Conservation (phyloP, 1,139 yeast genomes). For the Debaryomyces robertsiae region DNA sequence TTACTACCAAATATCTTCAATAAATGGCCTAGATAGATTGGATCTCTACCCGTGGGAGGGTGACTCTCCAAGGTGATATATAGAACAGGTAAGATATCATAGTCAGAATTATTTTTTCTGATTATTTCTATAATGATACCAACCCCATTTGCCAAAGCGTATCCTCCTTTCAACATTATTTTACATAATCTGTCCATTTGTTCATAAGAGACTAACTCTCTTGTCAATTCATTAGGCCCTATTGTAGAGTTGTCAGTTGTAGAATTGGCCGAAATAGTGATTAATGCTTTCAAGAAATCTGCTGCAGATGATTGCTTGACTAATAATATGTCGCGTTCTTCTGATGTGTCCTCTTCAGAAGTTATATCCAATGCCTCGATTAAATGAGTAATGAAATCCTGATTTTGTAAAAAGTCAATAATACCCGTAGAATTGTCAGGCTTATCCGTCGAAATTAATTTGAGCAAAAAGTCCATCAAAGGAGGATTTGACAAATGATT, state of each 20-base stretch:
- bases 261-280: conserved; percentile 65
- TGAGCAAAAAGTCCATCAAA: conserved; percentile 77
- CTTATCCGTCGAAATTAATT: conserved; percentile 77
- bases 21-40: conserved; percentile 88
- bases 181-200: conserved; percentile 68
- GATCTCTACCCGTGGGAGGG: conserved; percentile 94
- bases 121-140: conserved; percentile 95
- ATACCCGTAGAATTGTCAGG: conserved; percentile 79
- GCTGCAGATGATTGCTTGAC: conserved; percentile 50
- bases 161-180: conserved; percentile 90
- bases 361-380: conserved; percentile 55
- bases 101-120: conserved; percentile 93
- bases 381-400: conserved; percentile 60
- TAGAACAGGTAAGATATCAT: conserved; percentile 86
- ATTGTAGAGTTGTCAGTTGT: conserved; percentile 83
- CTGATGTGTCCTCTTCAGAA: conserved; percentile 18
- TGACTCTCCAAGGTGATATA: conserved; percentile 86
- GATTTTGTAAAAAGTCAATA: conserved; percentile 68
- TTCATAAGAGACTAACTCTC: conserved; percentile 78
- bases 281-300: conserved; percentile 50
- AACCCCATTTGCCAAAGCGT: conserved; percentile 92
- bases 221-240: conserved; percentile 93
- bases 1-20: conserved; percentile 77
- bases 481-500: conserved; percentile 84
- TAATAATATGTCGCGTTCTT: conserved; percentile 46